These are phyloP conservation scores for Wickerhamiella allomyrinae DNA, from an alignment of 805 yeast species.

Conservation along the genomic window DNA sequence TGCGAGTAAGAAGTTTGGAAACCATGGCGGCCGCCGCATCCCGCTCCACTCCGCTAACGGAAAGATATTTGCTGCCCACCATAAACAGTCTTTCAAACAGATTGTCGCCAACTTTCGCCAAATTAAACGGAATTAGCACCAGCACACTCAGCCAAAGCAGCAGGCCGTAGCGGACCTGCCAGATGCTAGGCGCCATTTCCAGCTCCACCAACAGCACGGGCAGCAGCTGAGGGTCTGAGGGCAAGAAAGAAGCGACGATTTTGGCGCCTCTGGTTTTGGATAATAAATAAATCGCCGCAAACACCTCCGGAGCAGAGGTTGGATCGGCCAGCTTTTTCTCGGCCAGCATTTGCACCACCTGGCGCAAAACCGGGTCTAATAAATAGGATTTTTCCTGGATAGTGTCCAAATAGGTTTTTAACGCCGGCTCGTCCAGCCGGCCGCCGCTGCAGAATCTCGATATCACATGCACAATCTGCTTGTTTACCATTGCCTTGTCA, in stretches of 20 bases:
- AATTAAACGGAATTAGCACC: constrained; percentile 58
- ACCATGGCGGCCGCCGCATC: constrained; percentile 38
- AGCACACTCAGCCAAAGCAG: constrained; percentile 62
- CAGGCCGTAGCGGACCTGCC: constrained; percentile 38
- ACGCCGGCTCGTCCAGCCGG: not conserved
- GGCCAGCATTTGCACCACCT: constrained; percentile 2
- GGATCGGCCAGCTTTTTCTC: not conserved
- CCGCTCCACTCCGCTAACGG: constrained; percentile 42
- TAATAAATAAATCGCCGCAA: constrained; percentile 32
- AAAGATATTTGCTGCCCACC: constrained; percentile 25
- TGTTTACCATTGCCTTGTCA: not conserved
- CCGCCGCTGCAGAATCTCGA: not conserved
- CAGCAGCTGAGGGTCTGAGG: constrained; percentile 43
- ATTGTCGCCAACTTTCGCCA: constrained; percentile 28
- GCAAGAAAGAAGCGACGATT: constrained; percentile 41
- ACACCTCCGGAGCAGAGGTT: not conserved
- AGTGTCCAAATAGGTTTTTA: not conserved
- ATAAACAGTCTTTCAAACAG: constrained; percentile 26
- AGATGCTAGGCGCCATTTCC: constrained; percentile 16
- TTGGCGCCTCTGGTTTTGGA: constrained; percentile 56
- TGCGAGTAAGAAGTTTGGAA: constrained; percentile 39
- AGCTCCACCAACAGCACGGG: constrained; percentile 25
- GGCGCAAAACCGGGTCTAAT: constrained; percentile 9
- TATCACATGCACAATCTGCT: not conserved
- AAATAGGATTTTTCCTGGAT: constrained; percentile 7